Base-by-base conservation (phyloP, 257 asterid genomes). In the Perilla frutescens region DNA sequence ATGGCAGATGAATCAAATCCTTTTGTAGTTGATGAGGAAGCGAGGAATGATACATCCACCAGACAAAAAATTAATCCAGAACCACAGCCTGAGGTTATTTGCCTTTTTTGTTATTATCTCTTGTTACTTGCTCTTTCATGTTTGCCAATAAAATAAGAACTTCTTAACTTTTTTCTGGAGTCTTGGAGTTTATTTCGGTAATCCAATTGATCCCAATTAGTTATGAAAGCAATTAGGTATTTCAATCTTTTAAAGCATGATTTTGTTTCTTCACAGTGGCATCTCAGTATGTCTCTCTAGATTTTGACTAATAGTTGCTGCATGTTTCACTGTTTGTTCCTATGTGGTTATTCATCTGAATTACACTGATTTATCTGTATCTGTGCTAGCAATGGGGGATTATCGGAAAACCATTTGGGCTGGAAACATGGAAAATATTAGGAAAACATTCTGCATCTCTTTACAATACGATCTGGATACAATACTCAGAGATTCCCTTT, bases 41-140 rank as follows among this genome's bases (percentile, higher is more conserved):
- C 69, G 62, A 74, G 45, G 61, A 81, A 72, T 50, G 70, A 67
- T 70, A 75, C 81, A 61, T 70, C 87, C 63, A 73, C 65, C 68
- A 51, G 60, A 26, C 70, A 6, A 34, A 82, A 83, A 57, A 64
- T 48, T 37, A 60, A 43, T 70, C 80, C 82, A 65, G 79, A 70
- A 70, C 79, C 78, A 78, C 80, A 76, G 59, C 64, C 74, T 34
- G 63, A 83, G 98, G 98, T 93, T 66, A 55, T 72, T 80, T 76
- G 66, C 71, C 68, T 68, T 55, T 65, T 47, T 76, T 11, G 26
- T 20, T 20, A 1, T 56, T 83, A 76, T 75, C 62, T 72, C 56
- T 59, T 8, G 60, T 55, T 64, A 8, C 65, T 71, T 68, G 40
- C 20, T 44, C 72, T 58, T 29, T 72, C 47, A 56, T 71, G 53